These are phyloP conservation scores for Annulohypoxylon bovei DNA, from an alignment of 495 filamentous ascomycete genomes.

Conservation along the genomic window DNA sequence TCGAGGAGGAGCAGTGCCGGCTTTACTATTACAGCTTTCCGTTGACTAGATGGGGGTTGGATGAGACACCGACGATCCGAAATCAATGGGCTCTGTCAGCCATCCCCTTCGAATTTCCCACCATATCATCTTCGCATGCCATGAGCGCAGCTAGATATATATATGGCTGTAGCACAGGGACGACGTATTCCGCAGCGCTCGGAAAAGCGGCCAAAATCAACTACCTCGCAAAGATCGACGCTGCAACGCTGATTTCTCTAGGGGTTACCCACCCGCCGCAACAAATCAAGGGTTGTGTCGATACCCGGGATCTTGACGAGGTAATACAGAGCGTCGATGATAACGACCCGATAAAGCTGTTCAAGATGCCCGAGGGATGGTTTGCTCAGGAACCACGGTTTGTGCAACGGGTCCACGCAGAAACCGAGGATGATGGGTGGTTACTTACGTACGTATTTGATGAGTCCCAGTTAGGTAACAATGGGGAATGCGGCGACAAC, in stretches of 20 bases:
- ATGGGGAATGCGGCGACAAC: constrained; percentile 51
- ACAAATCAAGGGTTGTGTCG: constrained; percentile 64
- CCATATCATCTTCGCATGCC: constrained; percentile 57
- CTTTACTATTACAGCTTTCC: constrained; percentile 72
- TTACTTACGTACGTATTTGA: constrained; percentile 70
- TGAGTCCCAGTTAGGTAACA: constrained; percentile 58
- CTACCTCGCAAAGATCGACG: constrained; percentile 67
- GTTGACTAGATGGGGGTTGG: constrained; percentile 34
- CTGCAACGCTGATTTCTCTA: constrained; percentile 55
- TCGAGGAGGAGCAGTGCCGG: constrained; percentile 70
- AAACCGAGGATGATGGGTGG: constrained; percentile 66
- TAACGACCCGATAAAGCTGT: constrained; percentile 66
- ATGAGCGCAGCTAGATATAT: constrained; percentile 66
- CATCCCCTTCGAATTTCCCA: constrained; percentile 72
- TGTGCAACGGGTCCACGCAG: constrained; percentile 56
- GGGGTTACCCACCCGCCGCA: constrained; percentile 55
- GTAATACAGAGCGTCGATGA: constrained; percentile 54
- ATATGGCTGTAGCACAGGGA: constrained; percentile 63
- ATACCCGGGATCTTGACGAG: constrained; percentile 58
- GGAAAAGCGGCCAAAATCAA: constrained; percentile 70
- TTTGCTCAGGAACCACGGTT: constrained; percentile 74
- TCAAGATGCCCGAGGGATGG: constrained; percentile 64
- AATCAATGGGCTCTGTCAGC: constrained; percentile 70
- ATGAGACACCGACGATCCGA: constrained; percentile 50
- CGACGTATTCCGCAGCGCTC: constrained; percentile 60